Conservation (phyloP, 176 grass and related monocot genomes). For the Rhipidocladum racemiflorum region DNA sequence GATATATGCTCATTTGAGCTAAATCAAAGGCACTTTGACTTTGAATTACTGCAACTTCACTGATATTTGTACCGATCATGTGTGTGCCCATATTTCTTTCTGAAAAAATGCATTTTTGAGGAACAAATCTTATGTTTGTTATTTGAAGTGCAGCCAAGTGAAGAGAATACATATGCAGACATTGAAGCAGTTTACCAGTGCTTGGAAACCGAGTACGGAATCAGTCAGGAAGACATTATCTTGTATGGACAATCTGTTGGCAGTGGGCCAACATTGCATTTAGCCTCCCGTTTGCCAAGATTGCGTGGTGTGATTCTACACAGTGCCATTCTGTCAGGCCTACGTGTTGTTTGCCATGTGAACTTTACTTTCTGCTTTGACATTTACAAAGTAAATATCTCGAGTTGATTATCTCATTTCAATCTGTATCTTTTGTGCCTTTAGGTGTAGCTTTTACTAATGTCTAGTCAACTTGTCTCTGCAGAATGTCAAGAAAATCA, state of each 20-base stretch:
- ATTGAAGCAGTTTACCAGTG: slow-evolving; percentile 98
- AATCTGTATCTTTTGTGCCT: not conserved
- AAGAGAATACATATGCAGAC: slow-evolving; percentile 96
- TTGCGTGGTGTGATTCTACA: slow-evolving; percentile 91
- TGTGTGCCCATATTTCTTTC: not conserved
- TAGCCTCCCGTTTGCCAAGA: slow-evolving; percentile 83
- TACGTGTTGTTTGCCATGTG: slow-evolving; percentile 95
- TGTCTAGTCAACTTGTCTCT: slow-evolving; percentile 24
- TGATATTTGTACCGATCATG: not conserved
- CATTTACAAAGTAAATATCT: slow-evolving; percentile 89
- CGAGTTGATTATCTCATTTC: not conserved
- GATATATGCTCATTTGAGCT: slow-evolving; percentile 21
- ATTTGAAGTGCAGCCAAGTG: slow-evolving; percentile 66
- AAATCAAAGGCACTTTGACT: slow-evolving; percentile 16
- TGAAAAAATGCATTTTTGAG: not conserved
- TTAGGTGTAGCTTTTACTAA: slow-evolving; percentile 27
- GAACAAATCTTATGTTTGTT: slow-evolving; percentile 33
- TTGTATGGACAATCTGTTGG: slow-evolving; percentile 98
- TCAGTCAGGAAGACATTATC: slow-evolving; percentile 95
- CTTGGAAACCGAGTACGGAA: slow-evolving; percentile 86
- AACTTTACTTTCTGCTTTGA: slow-evolving; percentile 98
- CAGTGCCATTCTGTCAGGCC: slow-evolving; percentile 93
- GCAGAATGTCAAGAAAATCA: slow-evolving; percentile 99
- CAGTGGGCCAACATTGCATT: slow-evolving; percentile 89
- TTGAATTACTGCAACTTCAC: not conserved